These are phyloP conservation scores for Stylonectria norvegica DNA, from an alignment of 2,329 filamentous ascomycete species.

Conservation along the genomic window DNA sequence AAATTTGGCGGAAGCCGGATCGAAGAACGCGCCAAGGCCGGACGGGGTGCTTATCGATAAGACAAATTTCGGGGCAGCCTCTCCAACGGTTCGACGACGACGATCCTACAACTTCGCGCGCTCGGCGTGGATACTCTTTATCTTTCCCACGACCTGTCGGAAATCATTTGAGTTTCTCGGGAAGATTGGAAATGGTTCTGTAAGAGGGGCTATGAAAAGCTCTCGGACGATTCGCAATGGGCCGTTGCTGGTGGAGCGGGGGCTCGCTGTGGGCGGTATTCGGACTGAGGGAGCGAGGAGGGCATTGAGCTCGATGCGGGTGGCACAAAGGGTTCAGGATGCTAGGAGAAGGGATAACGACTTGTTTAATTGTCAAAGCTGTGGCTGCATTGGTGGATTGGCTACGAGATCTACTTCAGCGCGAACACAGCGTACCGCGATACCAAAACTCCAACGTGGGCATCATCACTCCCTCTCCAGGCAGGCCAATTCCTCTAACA, in stretches of 20 bases:
- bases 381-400: neutral
- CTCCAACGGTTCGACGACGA: no score
- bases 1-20: slow-evolving; percentile 24
- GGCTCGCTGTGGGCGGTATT: neutral
- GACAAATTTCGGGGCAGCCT: slow-evolving; percentile 10
- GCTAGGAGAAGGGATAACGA: neutral
- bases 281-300: slow-evolving; percentile 12
- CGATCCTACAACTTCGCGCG: no score
- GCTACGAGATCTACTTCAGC: neutral
- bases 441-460: slow-evolving; percentile 15
- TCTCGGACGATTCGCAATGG: slow-evolving; percentile 23
- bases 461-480: neutral
- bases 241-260: slow-evolving; percentile 12
- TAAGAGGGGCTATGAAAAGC: slow-evolving; percentile 22
- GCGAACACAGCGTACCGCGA: neutral
- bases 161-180: neutral
- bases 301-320: slow-evolving; percentile 16
- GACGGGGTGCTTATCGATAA: slow-evolving; percentile 27
- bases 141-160: neutral
- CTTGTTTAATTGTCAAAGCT: neutral
- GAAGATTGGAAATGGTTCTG: slow-evolving; percentile 16
- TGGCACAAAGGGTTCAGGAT: neutral
- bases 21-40: neutral
- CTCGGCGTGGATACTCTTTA: neutral
- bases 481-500: slow-evolving; percentile 14